Conservation (phyloP, 257 asterid species). For the Verbena officinalis region DNA sequence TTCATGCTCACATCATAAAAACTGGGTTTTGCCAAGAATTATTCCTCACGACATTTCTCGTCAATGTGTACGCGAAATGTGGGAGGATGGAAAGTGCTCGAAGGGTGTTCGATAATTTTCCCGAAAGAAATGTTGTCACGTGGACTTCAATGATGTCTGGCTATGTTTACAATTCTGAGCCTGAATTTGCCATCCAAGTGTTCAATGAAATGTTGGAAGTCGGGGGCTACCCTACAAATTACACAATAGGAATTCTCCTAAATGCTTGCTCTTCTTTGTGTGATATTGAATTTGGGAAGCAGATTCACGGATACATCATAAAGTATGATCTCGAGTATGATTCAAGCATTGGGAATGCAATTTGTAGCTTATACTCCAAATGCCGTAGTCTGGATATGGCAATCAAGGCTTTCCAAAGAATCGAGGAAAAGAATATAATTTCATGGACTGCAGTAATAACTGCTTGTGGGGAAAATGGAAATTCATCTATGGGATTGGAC, state of each 20-base stretch:
- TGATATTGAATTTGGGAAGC: slow-evolving; percentile 62
- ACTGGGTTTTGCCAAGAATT: slow-evolving; percentile 56
- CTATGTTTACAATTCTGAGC: slow-evolving; percentile 54
- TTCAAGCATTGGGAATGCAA: slow-evolving; percentile 74
- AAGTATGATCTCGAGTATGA: slow-evolving; percentile 60
- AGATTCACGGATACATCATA: slow-evolving; percentile 71
- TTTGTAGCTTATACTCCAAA: slow-evolving; percentile 79
- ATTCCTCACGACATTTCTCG: slow-evolving; percentile 76
- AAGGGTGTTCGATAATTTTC: slow-evolving; percentile 66
- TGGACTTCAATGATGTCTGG: slow-evolving; percentile 94
- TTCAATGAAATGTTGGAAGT: slow-evolving; percentile 75
- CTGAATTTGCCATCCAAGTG: slow-evolving; percentile 53
- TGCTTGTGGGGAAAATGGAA: slow-evolving; percentile 81
- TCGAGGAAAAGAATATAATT: slow-evolving; percentile 70
- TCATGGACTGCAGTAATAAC: slow-evolving; percentile 83
- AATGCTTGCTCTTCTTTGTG: slow-evolving; percentile 71
- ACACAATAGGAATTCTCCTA: slow-evolving; percentile 61
- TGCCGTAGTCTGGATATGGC: slow-evolving; percentile 59
- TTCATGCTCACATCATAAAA: slow-evolving; percentile 75
- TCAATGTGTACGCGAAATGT: slow-evolving; percentile 75
- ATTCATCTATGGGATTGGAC: slow-evolving; percentile 64
- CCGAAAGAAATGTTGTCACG: slow-evolving; percentile 68
- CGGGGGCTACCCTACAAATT: slow-evolving; percentile 71
- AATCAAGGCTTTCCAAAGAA: slow-evolving; percentile 56
- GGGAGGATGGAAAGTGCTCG: slow-evolving; percentile 61